Evolutionary conservation across 495 filamentous ascomycete species (phyloP), one percentile per base, ranked within the genome.

Genomic region (Penicillium flavigenum): DNA sequence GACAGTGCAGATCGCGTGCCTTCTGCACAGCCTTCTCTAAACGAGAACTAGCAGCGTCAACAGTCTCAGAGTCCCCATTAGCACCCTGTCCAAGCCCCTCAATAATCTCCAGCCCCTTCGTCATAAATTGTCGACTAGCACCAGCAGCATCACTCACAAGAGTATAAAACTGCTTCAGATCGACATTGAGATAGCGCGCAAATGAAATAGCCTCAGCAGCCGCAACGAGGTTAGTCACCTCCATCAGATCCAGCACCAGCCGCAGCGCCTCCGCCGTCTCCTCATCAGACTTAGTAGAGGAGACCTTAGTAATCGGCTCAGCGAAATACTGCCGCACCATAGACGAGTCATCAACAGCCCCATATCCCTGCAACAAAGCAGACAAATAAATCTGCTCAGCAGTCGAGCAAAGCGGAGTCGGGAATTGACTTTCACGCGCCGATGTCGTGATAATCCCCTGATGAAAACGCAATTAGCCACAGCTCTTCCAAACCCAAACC

Each of bases 381-480:
- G 79, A 65, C 34, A 85, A 77, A 64, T 90, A 91, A 19, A 86
- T 78, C 67, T 90, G 85, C 68, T 91, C 88, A 8, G 88, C 86
- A 0, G 77, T 80, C n/a, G 81, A 81, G 44, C 82, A 80, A 61
- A 94, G 79, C n/a, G 88, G 86, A n/a, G 83, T 81, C 0, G 86
- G 81, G 66, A 89, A 90, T 10, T 76, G 71, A 39, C 75, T 65
- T 49, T 81, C 69, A 34, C 87, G 75, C 8, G 83, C 86, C 47
- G 83, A 86, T 16, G 83, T 80, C 22, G 87, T 91, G 62, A 94
- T 89, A 67, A 94, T 94, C 16, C 83, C 78, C 79, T 81, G 46
- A 12, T 31, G 0, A 29, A 31, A 20, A 41, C 14, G 58, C 29
- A 43, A 59, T 62, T 53, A 61, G 44, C 50, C 31, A 51, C 41